phyloP scores from a whole-genome alignment of 306 rosid genomes.

The Prunus mongolica region DNA sequence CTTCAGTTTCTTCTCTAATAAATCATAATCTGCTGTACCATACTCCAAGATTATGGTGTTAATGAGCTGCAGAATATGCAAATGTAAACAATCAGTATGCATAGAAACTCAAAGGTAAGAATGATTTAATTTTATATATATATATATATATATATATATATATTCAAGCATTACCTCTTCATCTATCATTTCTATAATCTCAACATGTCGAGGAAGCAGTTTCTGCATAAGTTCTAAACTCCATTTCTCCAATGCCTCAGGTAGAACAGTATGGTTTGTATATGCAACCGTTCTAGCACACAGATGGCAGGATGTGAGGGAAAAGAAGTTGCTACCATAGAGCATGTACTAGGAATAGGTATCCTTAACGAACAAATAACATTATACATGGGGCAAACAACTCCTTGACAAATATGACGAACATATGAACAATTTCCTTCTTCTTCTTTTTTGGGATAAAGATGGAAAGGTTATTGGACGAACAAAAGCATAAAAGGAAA shows the following conservation, averaged over 20 bases:
- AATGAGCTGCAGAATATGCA: slow-evolving; percentile 61
- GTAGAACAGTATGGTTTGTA: slow-evolving; percentile 97
- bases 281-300: slow-evolving; percentile 85
- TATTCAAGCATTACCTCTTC: slow-evolving; percentile 65
- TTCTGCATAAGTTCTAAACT: slow-evolving; percentile 83
- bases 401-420: background rate
- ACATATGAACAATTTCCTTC: background rate
- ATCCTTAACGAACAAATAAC: background rate
- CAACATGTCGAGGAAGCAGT: slow-evolving; percentile 93
- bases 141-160: slow-evolving; percentile 1
- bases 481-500: background rate
- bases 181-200: slow-evolving; percentile 83
- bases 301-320: slow-evolving; percentile 21
- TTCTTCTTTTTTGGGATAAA: no score
- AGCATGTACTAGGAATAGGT: slow-evolving; percentile 5
- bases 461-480: slow-evolving; percentile 1
- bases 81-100: slow-evolving; percentile 27
- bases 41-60: slow-evolving; percentile 63
- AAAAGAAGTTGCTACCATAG: slow-evolving; percentile 25
- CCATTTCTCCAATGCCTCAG: slow-evolving; percentile 99
- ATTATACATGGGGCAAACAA: background rate
- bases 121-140: slow-evolving; percentile 4
- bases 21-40: slow-evolving; percentile 55
- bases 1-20: slow-evolving; percentile 69
- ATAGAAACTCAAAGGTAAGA: slow-evolving; percentile 3